A percentile compares a stretch with the other conserved stretches of the same genome.
Evolutionary conservation across 176 grass and related monocot species (phyloP).

Genomic region (Pharus latifolius): DNA sequence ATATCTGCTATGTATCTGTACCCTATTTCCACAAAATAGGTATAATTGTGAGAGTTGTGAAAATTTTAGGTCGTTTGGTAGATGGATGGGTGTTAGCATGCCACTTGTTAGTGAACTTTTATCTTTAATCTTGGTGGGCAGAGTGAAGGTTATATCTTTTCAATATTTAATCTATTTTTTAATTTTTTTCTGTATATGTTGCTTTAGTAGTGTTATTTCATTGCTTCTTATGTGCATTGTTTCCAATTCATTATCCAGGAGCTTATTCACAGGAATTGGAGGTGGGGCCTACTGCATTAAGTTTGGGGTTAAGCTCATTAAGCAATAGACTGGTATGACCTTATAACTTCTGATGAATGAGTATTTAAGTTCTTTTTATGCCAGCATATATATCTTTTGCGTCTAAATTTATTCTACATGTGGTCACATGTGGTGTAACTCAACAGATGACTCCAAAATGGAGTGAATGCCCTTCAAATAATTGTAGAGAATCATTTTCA

Average conservation of each 20-base stretch:
- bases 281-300: background rate
- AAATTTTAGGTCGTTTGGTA: background rate
- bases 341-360: background rate
- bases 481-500: constrained; percentile 19
- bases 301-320: constrained; percentile 20
- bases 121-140: background rate
- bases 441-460: constrained; percentile 46
- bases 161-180: background rate
- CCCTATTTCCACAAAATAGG: background rate
- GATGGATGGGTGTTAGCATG: background rate
- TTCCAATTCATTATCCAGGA: constrained; percentile 5
- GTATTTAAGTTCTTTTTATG: constrained; percentile 15
- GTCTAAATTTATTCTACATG: constrained; percentile 16
- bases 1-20: background rate
- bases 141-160: background rate
- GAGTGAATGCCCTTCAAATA: constrained; percentile 29
- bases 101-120: background rate
- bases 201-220: background rate
- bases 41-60: background rate
- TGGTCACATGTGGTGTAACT: constrained; percentile 30
- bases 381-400: background rate
- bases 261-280: constrained; percentile 13
- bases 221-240: constrained; percentile 7
- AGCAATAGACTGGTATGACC: constrained; percentile 18
- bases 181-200: background rate